Evolutionary conservation across 306 rosid genomes (phyloP).

Genomic region (Lathyrus sativus): DNA sequence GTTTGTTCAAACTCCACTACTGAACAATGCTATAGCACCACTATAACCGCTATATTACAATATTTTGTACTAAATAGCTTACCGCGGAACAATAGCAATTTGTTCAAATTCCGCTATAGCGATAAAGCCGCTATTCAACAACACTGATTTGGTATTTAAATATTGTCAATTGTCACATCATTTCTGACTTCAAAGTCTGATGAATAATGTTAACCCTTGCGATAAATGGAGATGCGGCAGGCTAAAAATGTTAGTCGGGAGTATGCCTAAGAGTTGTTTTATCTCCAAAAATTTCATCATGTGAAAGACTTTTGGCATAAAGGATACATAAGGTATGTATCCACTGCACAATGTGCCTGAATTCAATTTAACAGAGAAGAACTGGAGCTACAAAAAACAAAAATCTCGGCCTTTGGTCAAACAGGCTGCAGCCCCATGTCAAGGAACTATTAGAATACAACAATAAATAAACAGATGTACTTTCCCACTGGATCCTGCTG

Average conservation of each 20-base stretch:
- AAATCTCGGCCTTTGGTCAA: neutral
- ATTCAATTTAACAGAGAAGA: neutral
- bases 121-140: too few species aligned
- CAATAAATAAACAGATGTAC: neutral
- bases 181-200: constrained; percentile 1
- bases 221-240: neutral
- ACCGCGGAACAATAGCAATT: too few species aligned
- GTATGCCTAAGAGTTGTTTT: constrained; percentile 1
- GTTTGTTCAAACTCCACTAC: too few species aligned
- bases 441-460: neutral
- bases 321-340: neutral
- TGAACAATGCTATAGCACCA: too few species aligned
- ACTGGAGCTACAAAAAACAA: neutral
- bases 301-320: neutral
- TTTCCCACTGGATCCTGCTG: neutral
- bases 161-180: neutral
- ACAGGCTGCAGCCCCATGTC: neutral
- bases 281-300: neutral
- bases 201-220: neutral
- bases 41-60: too few species aligned
- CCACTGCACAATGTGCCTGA: neutral
- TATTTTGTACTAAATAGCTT: too few species aligned
- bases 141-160: too few species aligned
- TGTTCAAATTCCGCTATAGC: too few species aligned
- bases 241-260: neutral